Evolutionary conservation across 345 rosid species (phyloP).

Genomic region (Syzygium jambos): DNA sequence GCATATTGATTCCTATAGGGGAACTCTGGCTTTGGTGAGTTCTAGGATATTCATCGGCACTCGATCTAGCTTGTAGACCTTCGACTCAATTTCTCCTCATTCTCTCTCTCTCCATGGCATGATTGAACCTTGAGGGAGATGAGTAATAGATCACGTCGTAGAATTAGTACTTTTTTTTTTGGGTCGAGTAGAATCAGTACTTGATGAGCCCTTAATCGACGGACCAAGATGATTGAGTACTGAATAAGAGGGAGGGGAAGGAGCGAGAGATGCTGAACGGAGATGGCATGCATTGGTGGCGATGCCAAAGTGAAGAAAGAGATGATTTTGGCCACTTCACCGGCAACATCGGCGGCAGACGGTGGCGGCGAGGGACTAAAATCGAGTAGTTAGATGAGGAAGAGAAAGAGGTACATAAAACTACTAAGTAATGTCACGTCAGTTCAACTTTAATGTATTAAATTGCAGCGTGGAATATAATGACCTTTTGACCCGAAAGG

Average conservation of each 20-base stretch:
- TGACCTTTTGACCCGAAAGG: background rate
- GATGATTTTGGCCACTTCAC: background rate
- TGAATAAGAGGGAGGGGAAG: background rate
- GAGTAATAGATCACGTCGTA: background rate
- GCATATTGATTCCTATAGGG: fast-evolving
- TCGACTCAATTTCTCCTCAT: background rate
- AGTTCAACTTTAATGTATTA: background rate
- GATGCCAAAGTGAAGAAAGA: background rate
- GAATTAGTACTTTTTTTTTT: background rate
- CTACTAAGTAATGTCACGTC: background rate
- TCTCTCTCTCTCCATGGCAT: background rate
- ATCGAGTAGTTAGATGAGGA: background rate
- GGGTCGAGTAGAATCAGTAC: background rate
- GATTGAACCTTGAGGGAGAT: background rate
- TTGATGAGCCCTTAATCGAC: background rate
- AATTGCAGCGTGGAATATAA: background rate
- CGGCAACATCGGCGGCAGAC: background rate
- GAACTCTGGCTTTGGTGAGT: background rate
- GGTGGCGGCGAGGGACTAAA: background rate
- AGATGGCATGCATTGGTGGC: background rate
- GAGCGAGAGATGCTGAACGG: background rate
- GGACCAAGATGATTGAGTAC: background rate
- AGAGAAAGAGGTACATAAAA: background rate
- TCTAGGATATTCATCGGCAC: background rate
- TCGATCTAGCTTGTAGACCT: background rate